Conservation (phyloP, 2,329 filamentous ascomycete genomes). For the Exophiala calicioides region DNA sequence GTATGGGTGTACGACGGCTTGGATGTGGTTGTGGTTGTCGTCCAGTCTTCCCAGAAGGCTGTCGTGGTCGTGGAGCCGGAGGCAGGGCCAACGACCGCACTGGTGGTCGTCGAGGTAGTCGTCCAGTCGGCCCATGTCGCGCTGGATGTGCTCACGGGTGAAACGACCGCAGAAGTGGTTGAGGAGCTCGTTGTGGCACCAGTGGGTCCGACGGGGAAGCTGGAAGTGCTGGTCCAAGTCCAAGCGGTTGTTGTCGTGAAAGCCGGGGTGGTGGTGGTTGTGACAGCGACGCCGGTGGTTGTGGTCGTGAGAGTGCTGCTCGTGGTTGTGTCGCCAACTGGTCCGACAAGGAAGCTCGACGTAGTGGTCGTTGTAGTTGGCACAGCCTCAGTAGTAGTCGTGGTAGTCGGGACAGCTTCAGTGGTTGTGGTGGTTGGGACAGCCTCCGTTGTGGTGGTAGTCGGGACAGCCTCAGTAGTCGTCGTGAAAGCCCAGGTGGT, state of each 20-base stretch:
- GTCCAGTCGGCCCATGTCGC: slow-evolving; percentile 17
- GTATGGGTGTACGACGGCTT: slow-evolving; percentile 1
- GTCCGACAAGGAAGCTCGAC: slow-evolving; percentile 2
- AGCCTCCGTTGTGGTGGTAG: neutral
- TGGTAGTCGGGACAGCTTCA: neutral
- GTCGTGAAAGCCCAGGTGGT: neutral
- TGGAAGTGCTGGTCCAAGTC: slow-evolving; percentile 7
- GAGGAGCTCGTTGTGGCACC: slow-evolving; percentile 4
- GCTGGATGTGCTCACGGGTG: slow-evolving; percentile 5
- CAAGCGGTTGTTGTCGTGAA: neutral
- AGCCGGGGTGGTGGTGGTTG: slow-evolving; percentile 11
- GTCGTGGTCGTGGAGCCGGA: neutral
- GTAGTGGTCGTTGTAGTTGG: too few species aligned
- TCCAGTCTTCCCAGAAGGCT: slow-evolving; percentile 8
- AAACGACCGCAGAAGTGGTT: slow-evolving; percentile 5
- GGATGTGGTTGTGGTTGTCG: slow-evolving; percentile 11
- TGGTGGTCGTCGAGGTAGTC: slow-evolving; percentile 2
- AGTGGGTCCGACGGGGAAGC: slow-evolving; percentile 3
- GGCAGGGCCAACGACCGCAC: neutral
- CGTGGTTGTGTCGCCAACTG: slow-evolving; percentile 7
- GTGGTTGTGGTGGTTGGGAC: slow-evolving; percentile 1
- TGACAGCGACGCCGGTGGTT: neutral
- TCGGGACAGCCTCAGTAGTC: slow-evolving; percentile 2
- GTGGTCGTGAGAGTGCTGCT: slow-evolving; percentile 11
- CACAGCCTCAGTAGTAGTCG: neutral